Evolutionary conservation across 1,284 basidiomycete genomes (phyloP), one percentile per base, ranked within the genome.

Genomic region (Irpex rosettiformis): DNA sequence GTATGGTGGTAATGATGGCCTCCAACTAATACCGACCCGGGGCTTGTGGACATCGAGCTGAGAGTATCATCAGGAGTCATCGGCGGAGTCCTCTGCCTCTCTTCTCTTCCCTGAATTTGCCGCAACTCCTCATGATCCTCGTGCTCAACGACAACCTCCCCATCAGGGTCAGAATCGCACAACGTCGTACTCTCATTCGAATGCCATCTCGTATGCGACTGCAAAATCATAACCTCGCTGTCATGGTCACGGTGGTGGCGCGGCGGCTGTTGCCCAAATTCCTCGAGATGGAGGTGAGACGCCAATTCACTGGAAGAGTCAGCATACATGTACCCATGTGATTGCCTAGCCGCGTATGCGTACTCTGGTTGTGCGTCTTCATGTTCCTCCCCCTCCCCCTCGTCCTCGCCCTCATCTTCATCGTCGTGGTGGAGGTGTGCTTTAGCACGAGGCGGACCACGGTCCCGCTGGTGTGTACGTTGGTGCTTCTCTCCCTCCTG

Each of bases 51-150:
- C 61, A 63, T 67, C 49, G 62, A 53, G 57, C 67, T 72, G 45
- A 70, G 54, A 3, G 66, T 68, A 58, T 70, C 70, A 61, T 72
- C 70, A 2, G 70, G 69, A 0, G 70, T 72, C 70, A 72, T 72
- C 3, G 70, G 69, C 45, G 70, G 70, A 2, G 68, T 67, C 22
- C 30, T 56, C 55, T 24, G 54, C 40, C 33, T 43, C 8, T 18
- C 42, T 7, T 16, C 16, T 16, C 7, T 37, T 7, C 33, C 16
- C 33, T 37, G 33, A 6, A 18, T 47, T n/a, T 40, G 8, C 13
- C 8, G 43, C 21, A 49, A 25, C 10, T 18, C 6, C n/a, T 40
- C 47, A 7, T n/a, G 43, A n/a, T 48, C 45, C 10, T 25, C 43
- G 24, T 51, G n/a, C n/a, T n/a, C n/a, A n/a, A n/a, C n/a, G n/a